Evolutionary conservation across 129 eudicot genomes (phyloP).

Genomic region (Flaveria ramosissima): DNA sequence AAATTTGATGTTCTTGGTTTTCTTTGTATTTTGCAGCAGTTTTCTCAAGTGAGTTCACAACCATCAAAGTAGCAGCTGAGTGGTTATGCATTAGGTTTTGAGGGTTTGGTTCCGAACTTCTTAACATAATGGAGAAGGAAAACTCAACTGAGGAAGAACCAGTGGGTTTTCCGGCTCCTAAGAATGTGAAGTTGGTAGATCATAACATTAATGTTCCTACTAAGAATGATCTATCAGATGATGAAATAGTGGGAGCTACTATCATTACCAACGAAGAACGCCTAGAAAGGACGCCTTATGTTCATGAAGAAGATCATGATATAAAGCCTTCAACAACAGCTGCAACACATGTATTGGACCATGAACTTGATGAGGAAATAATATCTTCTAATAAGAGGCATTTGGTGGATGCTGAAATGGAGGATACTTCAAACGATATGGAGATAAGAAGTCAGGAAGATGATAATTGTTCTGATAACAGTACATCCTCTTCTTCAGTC

Average conservation of each 20-base stretch:
- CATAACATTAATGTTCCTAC: slow-evolving; percentile 14
- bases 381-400: slow-evolving; percentile 18
- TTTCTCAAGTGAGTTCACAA: slow-evolving; percentile 24
- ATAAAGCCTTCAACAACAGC: slow-evolving; percentile 11
- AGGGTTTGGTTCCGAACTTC: slow-evolving; percentile 23
- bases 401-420: slow-evolving; percentile 13
- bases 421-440: slow-evolving; percentile 16
- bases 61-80: slow-evolving; percentile 17
- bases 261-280: neutral
- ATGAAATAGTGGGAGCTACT: slow-evolving; percentile 17
- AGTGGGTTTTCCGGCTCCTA: slow-evolving; percentile 29
- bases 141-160: slow-evolving; percentile 26
- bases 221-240: slow-evolving; percentile 15
- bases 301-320: slow-evolving; percentile 3
- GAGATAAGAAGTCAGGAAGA: slow-evolving; percentile 29
- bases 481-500: slow-evolving; percentile 8
- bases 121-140: slow-evolving; percentile 41
- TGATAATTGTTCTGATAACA: slow-evolving; percentile 13
- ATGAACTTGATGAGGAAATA: slow-evolving; percentile 23
- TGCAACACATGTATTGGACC: neutral
- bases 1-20: slow-evolving; percentile 12
- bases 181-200: slow-evolving; percentile 19
- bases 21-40: slow-evolving; percentile 15
- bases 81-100: slow-evolving; percentile 24
- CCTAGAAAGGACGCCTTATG: slow-evolving; percentile 2